Evolutionary conservation across 805 yeast species (phyloP), one percentile per base, ranked within the genome.

Genomic region (Saturnispora sekii): DNA sequence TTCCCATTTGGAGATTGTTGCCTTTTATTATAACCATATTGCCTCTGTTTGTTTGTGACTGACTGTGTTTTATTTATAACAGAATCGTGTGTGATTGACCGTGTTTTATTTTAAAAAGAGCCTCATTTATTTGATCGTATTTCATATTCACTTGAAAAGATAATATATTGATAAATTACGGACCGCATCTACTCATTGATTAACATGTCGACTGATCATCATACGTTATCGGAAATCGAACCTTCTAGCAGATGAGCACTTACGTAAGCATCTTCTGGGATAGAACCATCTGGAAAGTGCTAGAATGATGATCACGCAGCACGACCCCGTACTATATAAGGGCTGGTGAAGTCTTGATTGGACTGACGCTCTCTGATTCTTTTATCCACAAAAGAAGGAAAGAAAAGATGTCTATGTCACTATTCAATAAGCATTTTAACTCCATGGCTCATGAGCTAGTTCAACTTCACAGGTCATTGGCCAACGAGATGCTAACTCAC

Each of bases 1-100:
- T 43, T 65, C 71, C 26, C 88, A 82, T 61, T 60, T 83, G 50
- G 75, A 76, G 45, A 64, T 73, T n/a, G 63, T 76, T 33, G 78
- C 77, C 12, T 48, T 47, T 32, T 45, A 44, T 26, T 48, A 39
- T 32, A 40, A 46, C 18, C 43, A 46, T 26, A 44, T 43, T 35
- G 34, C 33, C 16, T 11, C 26, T 29, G 37, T n/a, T 10, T 37
- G 41, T 32, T 32, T 36, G 40, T 37, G 18, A 31, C 11, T 18
- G 10, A 34, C 26, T 6, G 26, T 3, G 26, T 21, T 21, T 21
- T 21, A 21, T 21, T 21, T 21, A 21, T n/a, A n/a, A n/a, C n/a
- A n/a, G n/a, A n/a, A n/a, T n/a, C n/a, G n/a, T n/a, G n/a, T 36
- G 40, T 37, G 18, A 31, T 15, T 18, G 10, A 34, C 26, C 7